These are phyloP conservation scores for Oryza australiensis DNA, from an alignment of 176 grass and related monocot species.

Conservation along the genomic window DNA sequence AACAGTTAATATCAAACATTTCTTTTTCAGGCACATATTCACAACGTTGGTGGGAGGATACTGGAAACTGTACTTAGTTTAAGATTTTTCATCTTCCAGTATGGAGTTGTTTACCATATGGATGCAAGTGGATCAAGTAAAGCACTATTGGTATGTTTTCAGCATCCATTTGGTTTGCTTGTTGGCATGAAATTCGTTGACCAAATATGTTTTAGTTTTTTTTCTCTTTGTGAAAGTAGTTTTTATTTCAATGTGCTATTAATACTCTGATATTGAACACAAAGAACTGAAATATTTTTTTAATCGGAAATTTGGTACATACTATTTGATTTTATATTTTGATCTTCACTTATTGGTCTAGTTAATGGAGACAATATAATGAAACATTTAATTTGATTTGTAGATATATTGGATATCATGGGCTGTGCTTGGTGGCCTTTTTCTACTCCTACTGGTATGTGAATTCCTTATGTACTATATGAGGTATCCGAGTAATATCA, in stretches of 20 bases:
- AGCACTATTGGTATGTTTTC: constrained; percentile 60
- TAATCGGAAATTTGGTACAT: background rate
- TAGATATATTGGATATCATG: constrained; percentile 91
- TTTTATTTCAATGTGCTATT: constrained; percentile 27
- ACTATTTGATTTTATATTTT: background rate
- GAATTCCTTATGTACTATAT: constrained; percentile 26
- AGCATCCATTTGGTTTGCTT: constrained; percentile 18
- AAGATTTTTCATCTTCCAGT: constrained; percentile 93
- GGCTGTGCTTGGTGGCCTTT: constrained; percentile 73
- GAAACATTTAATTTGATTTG: constrained; percentile 25
- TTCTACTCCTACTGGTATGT: constrained; percentile 73
- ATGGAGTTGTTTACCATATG: constrained; percentile 92
- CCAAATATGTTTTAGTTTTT: constrained; percentile 1
- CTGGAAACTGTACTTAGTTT: constrained; percentile 81
- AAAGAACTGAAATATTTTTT: background rate
- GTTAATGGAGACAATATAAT: background rate
- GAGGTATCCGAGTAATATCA: constrained; percentile 2
- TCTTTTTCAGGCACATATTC: constrained; percentile 76
- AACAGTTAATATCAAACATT: constrained; percentile 37
- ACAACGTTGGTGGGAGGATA: constrained; percentile 76
- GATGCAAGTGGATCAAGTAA: constrained; percentile 45
- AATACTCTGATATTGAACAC: background rate
- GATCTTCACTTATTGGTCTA: background rate
- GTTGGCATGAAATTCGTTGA: constrained; percentile 19
- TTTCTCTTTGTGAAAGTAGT: background rate